Base-by-base conservation (phyloP, 2,329 filamentous ascomycete species). In the Diaporthe humulicola region DNA sequence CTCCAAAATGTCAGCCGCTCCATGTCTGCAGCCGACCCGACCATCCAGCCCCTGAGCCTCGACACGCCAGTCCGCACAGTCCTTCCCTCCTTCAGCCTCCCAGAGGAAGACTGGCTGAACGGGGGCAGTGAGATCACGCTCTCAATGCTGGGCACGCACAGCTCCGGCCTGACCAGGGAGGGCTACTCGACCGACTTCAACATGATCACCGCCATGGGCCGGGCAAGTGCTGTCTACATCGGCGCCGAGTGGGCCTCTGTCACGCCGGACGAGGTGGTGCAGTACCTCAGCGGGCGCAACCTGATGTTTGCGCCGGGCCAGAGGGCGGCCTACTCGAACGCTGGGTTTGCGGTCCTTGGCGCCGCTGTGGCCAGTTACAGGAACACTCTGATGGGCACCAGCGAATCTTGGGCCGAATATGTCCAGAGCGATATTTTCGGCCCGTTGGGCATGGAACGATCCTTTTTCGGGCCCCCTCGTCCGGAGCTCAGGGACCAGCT, bases 221-320 rank as follows among this genome's bases (percentile, higher is more conserved):
- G 64, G 10, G 64, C 64, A 6, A 8, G 8, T 6, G 45, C 64
- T 7, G 22, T 30, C 2, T 38, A 25, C 2, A 52, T 67, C 4
- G 64, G 64, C 33, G 22, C 22, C 1, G n/a, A 52, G 45, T 67
- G 45, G 45, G 64, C 64, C 22, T 52, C 64, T 1, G 64, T 67
- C 33, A 38, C 64, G 7, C 45, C 64, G 22, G 64, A 28, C 8
- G 30, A 28, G 9, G 64, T 67, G 14, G 10, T 67, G 7, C 7
- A 19, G 64, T 67, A 67, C 22, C 14, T 67, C 45, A n/a, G 30
- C 45, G 30, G 22, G 30, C 64, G 64, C 1, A 38, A 38, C 42
- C n/a, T 67, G 25, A 67, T 67, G 64, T 67, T 67, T 8, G 64
- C 30, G 1, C 64, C 64, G 30, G 64, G 64, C 9, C 64, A 67